A percentile compares a stretch with the other conserved stretches of the same genome.
These are phyloP conservation scores for Aspergillus proliferans DNA, from an alignment of 2,329 filamentous ascomycete genomes.

Conservation along the genomic window DNA sequence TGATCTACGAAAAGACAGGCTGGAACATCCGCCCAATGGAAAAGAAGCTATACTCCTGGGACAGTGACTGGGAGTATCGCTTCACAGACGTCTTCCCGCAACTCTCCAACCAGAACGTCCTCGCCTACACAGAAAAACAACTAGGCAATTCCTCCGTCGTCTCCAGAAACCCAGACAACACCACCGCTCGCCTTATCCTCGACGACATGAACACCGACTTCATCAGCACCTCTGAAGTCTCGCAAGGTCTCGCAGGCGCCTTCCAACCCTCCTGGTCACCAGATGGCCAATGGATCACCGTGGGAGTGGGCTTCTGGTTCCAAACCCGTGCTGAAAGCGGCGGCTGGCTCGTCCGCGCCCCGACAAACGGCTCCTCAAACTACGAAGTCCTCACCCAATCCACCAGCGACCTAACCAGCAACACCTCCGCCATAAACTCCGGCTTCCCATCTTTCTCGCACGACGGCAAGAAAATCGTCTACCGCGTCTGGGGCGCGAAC, in stretches of 20 bases:
- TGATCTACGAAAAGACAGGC: constrained; percentile 19
- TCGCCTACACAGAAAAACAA: constrained; percentile 36
- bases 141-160: constrained; percentile 36
- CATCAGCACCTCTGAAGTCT: constrained; percentile 14
- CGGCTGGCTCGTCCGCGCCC: constrained; percentile 19
- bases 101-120: constrained; percentile 17
- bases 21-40: constrained; percentile 29
- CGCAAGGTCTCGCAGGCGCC: constrained; percentile 28
- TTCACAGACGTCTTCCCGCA: constrained; percentile 41
- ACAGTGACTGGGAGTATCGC: constrained; percentile 38
- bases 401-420: constrained; percentile 10
- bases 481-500: constrained; percentile 26
- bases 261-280: constrained; percentile 38
- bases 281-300: constrained; percentile 33
- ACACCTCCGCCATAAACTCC: constrained; percentile 22
- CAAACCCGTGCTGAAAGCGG: constrained; percentile 21
- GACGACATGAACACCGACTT: constrained; percentile 13
- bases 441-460: constrained; percentile 38
- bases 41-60: constrained; percentile 35
- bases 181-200: constrained; percentile 21
- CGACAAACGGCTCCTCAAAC: constrained; percentile 15
- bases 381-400: constrained; percentile 30
- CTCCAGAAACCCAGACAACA: constrained; percentile 24
- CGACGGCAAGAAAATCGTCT: constrained; percentile 33
- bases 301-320: constrained; percentile 40